These are phyloP conservation scores for Tirmania nivea DNA, from an alignment of 495 filamentous ascomycete species.

Conservation along the genomic window DNA sequence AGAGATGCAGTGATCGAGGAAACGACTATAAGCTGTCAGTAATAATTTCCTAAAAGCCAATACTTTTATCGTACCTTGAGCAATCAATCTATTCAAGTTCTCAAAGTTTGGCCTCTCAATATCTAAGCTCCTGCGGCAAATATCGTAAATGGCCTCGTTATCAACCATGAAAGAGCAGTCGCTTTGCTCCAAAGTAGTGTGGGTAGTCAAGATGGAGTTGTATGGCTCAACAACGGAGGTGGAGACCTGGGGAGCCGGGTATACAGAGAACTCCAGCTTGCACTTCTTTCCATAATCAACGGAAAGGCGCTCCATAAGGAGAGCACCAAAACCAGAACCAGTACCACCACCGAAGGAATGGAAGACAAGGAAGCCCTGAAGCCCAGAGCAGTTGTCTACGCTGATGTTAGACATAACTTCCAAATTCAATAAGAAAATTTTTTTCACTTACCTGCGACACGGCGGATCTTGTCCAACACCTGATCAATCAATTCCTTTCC, in stretches of 20 bases:
- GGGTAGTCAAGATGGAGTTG: conserved; percentile 76
- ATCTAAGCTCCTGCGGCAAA: conserved; percentile 72
- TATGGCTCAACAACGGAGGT: conserved; percentile 85
- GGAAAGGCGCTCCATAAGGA: conserved; percentile 68
- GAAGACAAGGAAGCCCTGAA: conserved; percentile 85
- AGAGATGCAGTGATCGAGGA: conserved; percentile 80
- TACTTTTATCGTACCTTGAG: conserved; percentile 30
- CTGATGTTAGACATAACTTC: background rate
- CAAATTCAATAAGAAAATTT: background rate
- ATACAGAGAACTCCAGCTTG: conserved; percentile 83
- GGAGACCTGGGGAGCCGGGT: conserved; percentile 66
- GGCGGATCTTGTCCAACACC: conserved; percentile 67
- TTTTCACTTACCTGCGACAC: conserved; percentile 43
- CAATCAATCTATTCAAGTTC: conserved; percentile 76
- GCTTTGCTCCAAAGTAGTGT: conserved; percentile 83
- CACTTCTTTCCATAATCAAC: conserved; percentile 86
- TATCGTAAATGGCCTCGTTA: conserved; percentile 84
- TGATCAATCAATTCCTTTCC: conserved; percentile 77
- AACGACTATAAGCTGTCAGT: conserved; percentile 31
- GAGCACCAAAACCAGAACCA: conserved; percentile 72
- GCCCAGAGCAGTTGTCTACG: conserved; percentile 69
- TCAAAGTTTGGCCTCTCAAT: conserved; percentile 71
- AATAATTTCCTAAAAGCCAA: background rate
- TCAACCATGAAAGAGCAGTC: conserved; percentile 87
- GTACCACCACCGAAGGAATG: conserved; percentile 88